Evolutionary conservation across 768 basidiomycete species (phyloP).

Genomic region (Rhodotorula kratochvilovae): DNA sequence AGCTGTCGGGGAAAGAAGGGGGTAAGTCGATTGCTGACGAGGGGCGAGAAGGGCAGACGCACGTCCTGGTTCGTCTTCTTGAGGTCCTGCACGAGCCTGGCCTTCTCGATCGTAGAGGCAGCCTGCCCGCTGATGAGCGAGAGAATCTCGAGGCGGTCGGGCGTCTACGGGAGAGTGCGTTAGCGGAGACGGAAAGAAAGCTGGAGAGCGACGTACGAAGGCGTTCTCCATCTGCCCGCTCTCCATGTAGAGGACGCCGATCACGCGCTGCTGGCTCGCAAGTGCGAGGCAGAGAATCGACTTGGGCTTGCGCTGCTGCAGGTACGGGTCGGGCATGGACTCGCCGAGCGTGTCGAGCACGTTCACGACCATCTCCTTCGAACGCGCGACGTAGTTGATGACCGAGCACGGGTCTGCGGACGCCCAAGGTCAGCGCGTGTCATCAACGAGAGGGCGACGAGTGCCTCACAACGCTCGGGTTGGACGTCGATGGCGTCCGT

Average conservation of each 20-base stretch:
- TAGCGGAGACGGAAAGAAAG: not conserved
- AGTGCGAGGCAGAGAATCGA: slow-evolving; percentile 31
- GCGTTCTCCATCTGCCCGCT: slow-evolving; percentile 33
- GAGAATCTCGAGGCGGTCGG: slow-evolving; percentile 38
- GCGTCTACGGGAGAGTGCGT: not conserved
- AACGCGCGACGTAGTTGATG: slow-evolving; percentile 31
- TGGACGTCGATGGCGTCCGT: slow-evolving; percentile 26
- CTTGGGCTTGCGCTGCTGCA: slow-evolving; percentile 12
- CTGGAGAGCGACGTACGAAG: slow-evolving; percentile 12
- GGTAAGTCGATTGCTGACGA: too few species aligned
- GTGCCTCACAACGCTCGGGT: slow-evolving; percentile 11
- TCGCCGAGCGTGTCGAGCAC: slow-evolving; percentile 19
- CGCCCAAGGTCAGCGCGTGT: too few species aligned
- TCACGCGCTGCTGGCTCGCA: slow-evolving; percentile 26
- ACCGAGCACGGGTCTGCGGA: slow-evolving; percentile 27
- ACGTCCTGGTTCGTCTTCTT: slow-evolving; percentile 22
- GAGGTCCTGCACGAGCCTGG: slow-evolving; percentile 28
- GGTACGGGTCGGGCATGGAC: slow-evolving; percentile 7
- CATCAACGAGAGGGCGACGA: too few species aligned
- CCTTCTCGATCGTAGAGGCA: slow-evolving; percentile 31
- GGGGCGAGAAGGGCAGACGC: not conserved
- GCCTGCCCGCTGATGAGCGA: slow-evolving; percentile 34
- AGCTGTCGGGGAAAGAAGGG: not conserved
- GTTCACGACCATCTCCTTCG: slow-evolving; percentile 30
- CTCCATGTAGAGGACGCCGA: slow-evolving; percentile 34